Base-by-base conservation (phyloP, 2,329 filamentous ascomycete genomes). In the Hypoxylon sp. region DNA sequence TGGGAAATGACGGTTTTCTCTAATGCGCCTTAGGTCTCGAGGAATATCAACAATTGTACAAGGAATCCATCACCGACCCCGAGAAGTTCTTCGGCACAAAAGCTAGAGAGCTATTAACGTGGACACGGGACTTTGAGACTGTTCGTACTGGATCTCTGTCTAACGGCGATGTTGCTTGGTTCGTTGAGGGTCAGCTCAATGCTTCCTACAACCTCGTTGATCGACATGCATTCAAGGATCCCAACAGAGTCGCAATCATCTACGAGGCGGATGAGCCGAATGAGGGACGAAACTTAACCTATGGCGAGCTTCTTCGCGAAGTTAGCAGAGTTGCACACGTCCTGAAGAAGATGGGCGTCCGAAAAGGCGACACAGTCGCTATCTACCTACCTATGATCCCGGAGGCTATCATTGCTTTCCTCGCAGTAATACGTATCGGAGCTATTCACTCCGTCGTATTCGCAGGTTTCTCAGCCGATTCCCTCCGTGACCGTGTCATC, bases 321-420 rank as follows among this genome's bases (percentile, higher is more conserved):
- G 95, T 99, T 57, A 98, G 92, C 77, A 92, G 89, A 81, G 90
- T 94, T 14, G 92, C 96, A 49, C 94, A 93, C 85, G 91, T 92
- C 25, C 88, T 99, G 75, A 97, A 95, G 86, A 89, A 95, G 84
- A 96, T 97, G 89, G 96, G 96, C 71, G 95, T 99, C 68, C 90
- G 92, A 85, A 98, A 98, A 86, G 96, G 96, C 62, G 96, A 99
- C 82, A 97, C 95, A 3, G 95, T 99, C 64, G 96, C 94, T 71
- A 92, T 99, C 73, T 99, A 99, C 85, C 85, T 99, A 72, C 96
- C 96, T 80, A 99, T 99, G 96, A 97, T 99, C 81, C 96, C 96
- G 62, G 95, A 99, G 82, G 96, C 96, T 6, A 77, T 99, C 65
- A 86, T 99, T 77, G 92, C 96, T 60, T 93, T 99, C 81, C 86